phyloP scores from a whole-genome alignment of 257 asterid genomes.

The Primulina eburnea region DNA sequence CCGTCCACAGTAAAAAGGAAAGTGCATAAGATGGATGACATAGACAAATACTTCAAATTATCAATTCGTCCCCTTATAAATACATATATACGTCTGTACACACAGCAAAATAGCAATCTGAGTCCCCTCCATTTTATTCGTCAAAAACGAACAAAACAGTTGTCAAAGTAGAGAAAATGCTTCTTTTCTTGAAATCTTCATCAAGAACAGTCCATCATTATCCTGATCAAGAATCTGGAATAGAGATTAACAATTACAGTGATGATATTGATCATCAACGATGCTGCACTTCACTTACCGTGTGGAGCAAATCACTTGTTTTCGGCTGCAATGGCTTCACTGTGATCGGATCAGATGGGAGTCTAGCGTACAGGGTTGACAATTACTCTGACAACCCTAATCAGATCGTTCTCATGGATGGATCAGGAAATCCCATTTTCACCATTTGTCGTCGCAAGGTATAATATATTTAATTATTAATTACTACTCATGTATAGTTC shows the following conservation, averaged over 20 bases:
- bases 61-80: background rate
- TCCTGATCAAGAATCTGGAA: slow-evolving; percentile 23
- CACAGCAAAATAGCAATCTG: background rate
- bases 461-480: background rate
- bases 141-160: slow-evolving; percentile 15
- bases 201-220: slow-evolving; percentile 44
- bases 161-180: slow-evolving; percentile 25
- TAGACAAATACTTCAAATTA: background rate
- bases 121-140: slow-evolving; percentile 2
- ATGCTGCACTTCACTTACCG: slow-evolving; percentile 45
- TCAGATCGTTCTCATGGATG: slow-evolving; percentile 66
- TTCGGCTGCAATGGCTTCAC: slow-evolving; percentile 70
- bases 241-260: background rate
- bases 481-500: too few species aligned
- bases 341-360: slow-evolving; percentile 58
- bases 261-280: background rate
- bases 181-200: slow-evolving; percentile 43
- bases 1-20: background rate
- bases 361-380: slow-evolving; percentile 64
- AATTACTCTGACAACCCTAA: slow-evolving; percentile 47
- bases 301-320: slow-evolving; percentile 78
- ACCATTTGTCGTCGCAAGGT: slow-evolving; percentile 66
- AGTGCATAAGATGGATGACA: background rate
- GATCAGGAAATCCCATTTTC: slow-evolving; percentile 54
- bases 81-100: background rate